Percentiles rank a stretch among this genome's conserved stretches.
phyloP scores from a whole-genome alignment of 257 asterid genomes.

The Paulownia fortunei region DNA sequence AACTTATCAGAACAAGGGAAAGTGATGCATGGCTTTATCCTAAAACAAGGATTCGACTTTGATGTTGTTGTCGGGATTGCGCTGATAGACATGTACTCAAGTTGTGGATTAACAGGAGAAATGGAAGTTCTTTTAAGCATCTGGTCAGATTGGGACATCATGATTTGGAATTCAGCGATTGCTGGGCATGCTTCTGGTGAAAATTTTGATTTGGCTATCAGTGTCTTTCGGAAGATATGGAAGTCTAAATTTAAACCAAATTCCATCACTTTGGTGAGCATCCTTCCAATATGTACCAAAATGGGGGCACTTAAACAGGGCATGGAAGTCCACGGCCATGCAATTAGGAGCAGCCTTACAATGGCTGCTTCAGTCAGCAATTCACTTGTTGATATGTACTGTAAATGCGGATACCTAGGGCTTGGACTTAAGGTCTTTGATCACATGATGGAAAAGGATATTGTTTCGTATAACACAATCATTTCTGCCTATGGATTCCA shows the following conservation, averaged over 20 bases:
- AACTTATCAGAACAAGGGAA: constrained; percentile 36
- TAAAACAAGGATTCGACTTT: constrained; percentile 38
- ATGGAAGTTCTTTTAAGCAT: constrained; percentile 26
- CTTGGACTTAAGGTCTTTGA: constrained; percentile 44
- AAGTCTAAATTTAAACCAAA: constrained; percentile 34
- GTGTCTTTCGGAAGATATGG: constrained; percentile 37
- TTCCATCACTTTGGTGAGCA: constrained; percentile 41
- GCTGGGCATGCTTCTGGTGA: constrained; percentile 36
- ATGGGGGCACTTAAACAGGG: constrained; percentile 45
- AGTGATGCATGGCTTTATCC: constrained; percentile 39
- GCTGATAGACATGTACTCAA: constrained; percentile 43
- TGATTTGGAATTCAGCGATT: constrained; percentile 46
- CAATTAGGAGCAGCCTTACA: constrained; percentile 27
- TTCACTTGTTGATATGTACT: constrained; percentile 45
- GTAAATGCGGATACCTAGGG: constrained; percentile 43
- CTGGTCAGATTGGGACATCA: constrained; percentile 37
- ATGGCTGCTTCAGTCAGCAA: constrained; percentile 34
- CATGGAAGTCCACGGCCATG: constrained; percentile 46
- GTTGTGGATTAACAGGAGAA: constrained; percentile 36
- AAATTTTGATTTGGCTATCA: constrained; percentile 30
- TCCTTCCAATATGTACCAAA: constrained; percentile 44
- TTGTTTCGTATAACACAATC: constrained; percentile 42
- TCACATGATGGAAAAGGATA: constrained; percentile 39
- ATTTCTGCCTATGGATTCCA: constrained; percentile 50
- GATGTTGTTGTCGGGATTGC: constrained; percentile 43